Evolutionary conservation across 2,329 filamentous ascomycete species (phyloP), one percentile per base, ranked within the genome.

Genomic region (Amauroascus verrucosus): DNA sequence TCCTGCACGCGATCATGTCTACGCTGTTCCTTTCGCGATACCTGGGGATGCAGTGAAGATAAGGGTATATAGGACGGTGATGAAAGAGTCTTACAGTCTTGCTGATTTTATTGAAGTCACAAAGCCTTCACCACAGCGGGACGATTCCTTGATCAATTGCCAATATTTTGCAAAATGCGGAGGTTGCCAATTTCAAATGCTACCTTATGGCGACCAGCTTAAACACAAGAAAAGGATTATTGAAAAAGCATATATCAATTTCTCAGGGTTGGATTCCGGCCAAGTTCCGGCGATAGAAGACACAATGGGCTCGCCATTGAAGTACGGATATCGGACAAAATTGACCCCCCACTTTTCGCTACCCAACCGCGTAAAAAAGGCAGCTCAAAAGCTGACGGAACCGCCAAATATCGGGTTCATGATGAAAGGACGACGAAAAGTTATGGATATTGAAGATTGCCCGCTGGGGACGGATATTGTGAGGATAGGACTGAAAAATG

Each of bases 161-260:
- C 78, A 81, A 62, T 97, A 98, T 75, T 98, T 98, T 65, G 75
- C 81, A 38, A 79, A 77, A 52, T 98, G 93, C 70, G 87, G 85
- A 8, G 93, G 93, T 30, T 98, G 93, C 67, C 93, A 98, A 71
- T 90, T 97, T 69, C 93, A 98, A 73, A 96, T 97, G 88, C 80
- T 98, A 58, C 82, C 88, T 52, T 97, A 97, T 68, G 71, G 78
- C 28, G 85, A 89, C 62, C 93, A 98, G 68, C 80, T 98, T 26
- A 76, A 75, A 43, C 84, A 91, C 70, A 98, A 98, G 75, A 83
- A 80, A 65, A 78, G 79, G 55, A 85, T 97, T 56, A 83, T 98
- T 44, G 87, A 95, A 64, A 94, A 93, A 65, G 93, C 93, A 6
- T 98, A 86, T 73, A 78, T 76, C 57, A 91, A 95, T 73, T 98